These are phyloP conservation scores for Talaromyces sp. DNA, from an alignment of 2,329 filamentous ascomycete genomes.

Conservation along the genomic window DNA sequence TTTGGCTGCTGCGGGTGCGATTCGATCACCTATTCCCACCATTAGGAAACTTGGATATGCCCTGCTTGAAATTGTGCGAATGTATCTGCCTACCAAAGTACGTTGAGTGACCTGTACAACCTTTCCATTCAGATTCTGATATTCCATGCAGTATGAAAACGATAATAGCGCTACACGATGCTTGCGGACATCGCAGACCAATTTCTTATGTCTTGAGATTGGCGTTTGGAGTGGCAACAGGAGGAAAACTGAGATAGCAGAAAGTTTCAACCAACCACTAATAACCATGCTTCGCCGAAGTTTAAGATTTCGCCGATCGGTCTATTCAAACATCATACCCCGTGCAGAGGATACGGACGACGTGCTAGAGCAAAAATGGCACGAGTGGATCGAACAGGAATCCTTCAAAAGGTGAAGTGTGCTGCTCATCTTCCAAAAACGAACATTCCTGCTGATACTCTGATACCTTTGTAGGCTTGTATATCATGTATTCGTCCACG, in stretches of 20 bases:
- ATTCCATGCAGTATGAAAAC: slow-evolving; percentile 26
- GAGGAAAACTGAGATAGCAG: slow-evolving; percentile 62
- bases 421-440: not conserved
- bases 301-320: slow-evolving; percentile 61
- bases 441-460: not conserved
- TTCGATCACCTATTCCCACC: slow-evolving; percentile 40
- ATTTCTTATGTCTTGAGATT: slow-evolving; percentile 54
- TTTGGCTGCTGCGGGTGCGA: slow-evolving; percentile 42
- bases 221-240: slow-evolving; percentile 63
- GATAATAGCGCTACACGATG: slow-evolving; percentile 57
- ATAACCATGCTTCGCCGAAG: slow-evolving; percentile 59
- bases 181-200: slow-evolving; percentile 55
- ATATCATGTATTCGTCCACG: slow-evolving; percentile 66
- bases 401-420: slow-evolving; percentile 62
- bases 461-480: slow-evolving; percentile 50
- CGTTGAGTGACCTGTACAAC: slow-evolving; percentile 53
- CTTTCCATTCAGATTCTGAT: slow-evolving; percentile 57
- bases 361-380: slow-evolving; percentile 66
- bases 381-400: slow-evolving; percentile 64
- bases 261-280: slow-evolving; percentile 59
- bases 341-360: slow-evolving; percentile 59
- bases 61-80: slow-evolving; percentile 42
- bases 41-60: slow-evolving; percentile 47
- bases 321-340: slow-evolving; percentile 57
- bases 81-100: slow-evolving; percentile 60